These are phyloP conservation scores for Alternaria brassicicola DNA, from an alignment of 2,329 filamentous ascomycete genomes.

Conservation along the genomic window DNA sequence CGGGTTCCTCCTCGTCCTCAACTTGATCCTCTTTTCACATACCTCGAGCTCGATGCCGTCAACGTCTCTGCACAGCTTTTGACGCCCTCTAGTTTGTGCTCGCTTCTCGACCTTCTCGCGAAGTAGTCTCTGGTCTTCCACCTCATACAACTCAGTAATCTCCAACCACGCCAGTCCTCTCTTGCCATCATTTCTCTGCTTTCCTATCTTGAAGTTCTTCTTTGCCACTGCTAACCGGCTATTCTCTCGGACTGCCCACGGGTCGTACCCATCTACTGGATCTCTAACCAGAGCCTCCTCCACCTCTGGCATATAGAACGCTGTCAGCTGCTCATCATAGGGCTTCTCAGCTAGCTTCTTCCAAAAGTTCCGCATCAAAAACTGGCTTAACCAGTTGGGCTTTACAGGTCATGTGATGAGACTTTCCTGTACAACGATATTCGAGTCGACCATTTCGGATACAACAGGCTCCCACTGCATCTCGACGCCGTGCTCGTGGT, in stretches of 20 bases:
- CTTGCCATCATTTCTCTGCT: no score
- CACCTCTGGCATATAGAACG: neutral
- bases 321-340: neutral
- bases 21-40: neutral
- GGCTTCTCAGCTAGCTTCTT: neutral
- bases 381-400: neutral
- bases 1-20: neutral
- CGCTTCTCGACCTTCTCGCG: neutral
- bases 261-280: no score
- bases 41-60: neutral
- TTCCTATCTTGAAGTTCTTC: no score
- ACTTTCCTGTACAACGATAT: neutral
- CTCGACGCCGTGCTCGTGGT: neutral
- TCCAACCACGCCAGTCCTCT: no score
- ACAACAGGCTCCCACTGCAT: neutral
- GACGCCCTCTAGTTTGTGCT: neutral
- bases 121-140: no score
- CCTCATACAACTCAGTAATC: no score
- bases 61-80: neutral
- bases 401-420: neutral
- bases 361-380: neutral
- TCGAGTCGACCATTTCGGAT: neutral
- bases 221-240: no score
- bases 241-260: no score
- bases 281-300: no score